These are phyloP conservation scores for Psilocybe mexicana DNA, from an alignment of 1,284 basidiomycete genomes.

Conservation along the genomic window DNA sequence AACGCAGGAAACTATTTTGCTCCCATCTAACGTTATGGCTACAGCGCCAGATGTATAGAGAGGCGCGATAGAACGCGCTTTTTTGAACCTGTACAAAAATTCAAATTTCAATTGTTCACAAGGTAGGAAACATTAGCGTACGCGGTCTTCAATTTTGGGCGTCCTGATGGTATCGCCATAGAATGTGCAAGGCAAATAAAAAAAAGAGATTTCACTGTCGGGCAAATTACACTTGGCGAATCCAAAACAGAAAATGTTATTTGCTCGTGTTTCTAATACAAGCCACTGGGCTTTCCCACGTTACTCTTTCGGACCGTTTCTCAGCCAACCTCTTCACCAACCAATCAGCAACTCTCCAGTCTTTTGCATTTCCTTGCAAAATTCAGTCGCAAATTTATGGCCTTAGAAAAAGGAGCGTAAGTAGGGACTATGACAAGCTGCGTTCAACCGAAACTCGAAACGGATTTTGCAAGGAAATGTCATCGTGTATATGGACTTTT, in stretches of 20 bases:
- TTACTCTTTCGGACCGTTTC: too few species aligned
- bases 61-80: conserved; percentile 68
- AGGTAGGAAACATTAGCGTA: conserved; percentile 35
- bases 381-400: too few species aligned
- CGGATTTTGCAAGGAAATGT: too few species aligned
- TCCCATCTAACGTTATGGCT: conserved; percentile 79
- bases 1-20: conserved; percentile 82
- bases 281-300: too few species aligned
- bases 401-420: too few species aligned
- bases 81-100: conserved; percentile 62
- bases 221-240: background rate
- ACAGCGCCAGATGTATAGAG: conserved; percentile 89
- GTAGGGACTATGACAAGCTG: too few species aligned
- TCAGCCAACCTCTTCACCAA: too few species aligned
- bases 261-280: conserved; percentile 6
- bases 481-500: too few species aligned
- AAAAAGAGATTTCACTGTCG: background rate
- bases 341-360: too few species aligned
- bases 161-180: conserved; percentile 34
- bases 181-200: background rate
- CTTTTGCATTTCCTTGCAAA: too few species aligned
- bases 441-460: too few species aligned
- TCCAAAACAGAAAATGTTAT: conserved; percentile 18
- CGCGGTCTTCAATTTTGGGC: conserved; percentile 61
- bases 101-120: conserved; percentile 11